These are phyloP conservation scores for Aspergillus luchuensis DNA, from an alignment of 2,329 filamentous ascomycete species.

Conservation along the genomic window DNA sequence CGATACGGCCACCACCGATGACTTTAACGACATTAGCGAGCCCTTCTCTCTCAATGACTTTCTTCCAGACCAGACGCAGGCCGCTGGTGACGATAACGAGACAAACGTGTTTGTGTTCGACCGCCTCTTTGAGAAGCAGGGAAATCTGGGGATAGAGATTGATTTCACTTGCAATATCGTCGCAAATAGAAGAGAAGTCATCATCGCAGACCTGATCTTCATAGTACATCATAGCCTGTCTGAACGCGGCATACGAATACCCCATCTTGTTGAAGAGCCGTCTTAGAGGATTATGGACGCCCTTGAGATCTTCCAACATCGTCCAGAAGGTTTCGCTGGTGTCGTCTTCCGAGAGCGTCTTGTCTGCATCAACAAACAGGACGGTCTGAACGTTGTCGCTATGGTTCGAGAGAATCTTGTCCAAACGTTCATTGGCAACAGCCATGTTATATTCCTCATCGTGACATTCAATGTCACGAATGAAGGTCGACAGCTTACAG, in stretches of 20 bases:
- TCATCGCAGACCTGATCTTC: constrained; percentile 46
- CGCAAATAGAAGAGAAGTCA: constrained; percentile 52
- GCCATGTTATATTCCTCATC: constrained; percentile 44
- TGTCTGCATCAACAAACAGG: constrained; percentile 62
- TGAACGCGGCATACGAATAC: constrained; percentile 59
- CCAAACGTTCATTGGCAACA: constrained; percentile 34
- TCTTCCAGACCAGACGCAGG: constrained; percentile 57
- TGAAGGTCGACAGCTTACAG: background rate
- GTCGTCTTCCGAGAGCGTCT: constrained; percentile 51
- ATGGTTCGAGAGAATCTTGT: constrained; percentile 31
- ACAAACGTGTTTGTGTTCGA: constrained; percentile 41
- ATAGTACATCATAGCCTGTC: constrained; percentile 56
- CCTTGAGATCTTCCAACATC: constrained; percentile 5
- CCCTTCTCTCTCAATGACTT: constrained; percentile 49
- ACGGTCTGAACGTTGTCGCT: constrained; percentile 43
- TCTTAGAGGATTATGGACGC: constrained; percentile 38
- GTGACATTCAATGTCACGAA: constrained; percentile 42
- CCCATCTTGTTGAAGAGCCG: constrained; percentile 52
- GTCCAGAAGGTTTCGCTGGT: constrained; percentile 21
- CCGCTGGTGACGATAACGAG: constrained; percentile 60
- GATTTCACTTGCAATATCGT: constrained; percentile 46
- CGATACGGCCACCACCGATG: constrained; percentile 55
- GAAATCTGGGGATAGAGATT: constrained; percentile 53
- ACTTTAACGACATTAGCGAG: constrained; percentile 50
- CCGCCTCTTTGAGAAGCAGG: constrained; percentile 44